These are phyloP conservation scores for Vanrija sp. DNA, from an alignment of 1,284 basidiomycete species.

Conservation along the genomic window DNA sequence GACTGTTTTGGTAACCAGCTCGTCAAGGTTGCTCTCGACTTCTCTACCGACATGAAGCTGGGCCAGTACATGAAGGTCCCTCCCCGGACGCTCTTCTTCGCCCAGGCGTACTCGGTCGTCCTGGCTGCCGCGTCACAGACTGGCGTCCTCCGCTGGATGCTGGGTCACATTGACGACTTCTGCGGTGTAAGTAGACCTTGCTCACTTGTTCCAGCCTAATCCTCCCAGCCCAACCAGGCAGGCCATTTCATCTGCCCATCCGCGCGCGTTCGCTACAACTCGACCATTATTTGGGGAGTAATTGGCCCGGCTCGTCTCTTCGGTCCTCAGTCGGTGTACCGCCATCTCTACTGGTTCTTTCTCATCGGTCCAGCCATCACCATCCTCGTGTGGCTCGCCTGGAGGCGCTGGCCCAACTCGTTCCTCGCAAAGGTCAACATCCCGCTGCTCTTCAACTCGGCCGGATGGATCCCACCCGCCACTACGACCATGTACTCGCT, in stretches of 20 bases:
- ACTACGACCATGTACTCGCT: constrained; percentile 49
- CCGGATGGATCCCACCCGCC: constrained; percentile 59
- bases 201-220: too few species aligned
- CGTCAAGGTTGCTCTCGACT: constrained; percentile 52
- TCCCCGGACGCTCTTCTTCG: constrained; percentile 67
- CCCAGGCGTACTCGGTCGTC: constrained; percentile 57
- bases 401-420: constrained; percentile 56
- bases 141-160: constrained; percentile 51
- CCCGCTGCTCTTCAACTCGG: constrained; percentile 65
- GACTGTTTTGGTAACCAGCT: constrained; percentile 55
- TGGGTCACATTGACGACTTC: constrained; percentile 19
- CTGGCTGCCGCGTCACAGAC: constrained; percentile 47
- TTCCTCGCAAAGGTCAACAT: constrained; percentile 75
- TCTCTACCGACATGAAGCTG: constrained; percentile 54
- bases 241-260: constrained; percentile 43
- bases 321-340: constrained; percentile 40
- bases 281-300: constrained; percentile 52
- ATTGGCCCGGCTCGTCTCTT: constrained; percentile 71
- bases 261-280: constrained; percentile 46
- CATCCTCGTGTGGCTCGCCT: constrained; percentile 74
- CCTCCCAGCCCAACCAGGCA: constrained; percentile 28
- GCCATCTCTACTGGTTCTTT: constrained; percentile 42
- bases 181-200: constrained; percentile 9
- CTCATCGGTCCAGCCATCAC: constrained; percentile 53
- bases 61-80: constrained; percentile 29